Percentiles rank a stretch among this genome's conserved stretches.
These are phyloP conservation scores for Fragilariopsis cylindrus DNA, from an alignment of 108 stramenopile genomes.

Conservation along the genomic window DNA sequence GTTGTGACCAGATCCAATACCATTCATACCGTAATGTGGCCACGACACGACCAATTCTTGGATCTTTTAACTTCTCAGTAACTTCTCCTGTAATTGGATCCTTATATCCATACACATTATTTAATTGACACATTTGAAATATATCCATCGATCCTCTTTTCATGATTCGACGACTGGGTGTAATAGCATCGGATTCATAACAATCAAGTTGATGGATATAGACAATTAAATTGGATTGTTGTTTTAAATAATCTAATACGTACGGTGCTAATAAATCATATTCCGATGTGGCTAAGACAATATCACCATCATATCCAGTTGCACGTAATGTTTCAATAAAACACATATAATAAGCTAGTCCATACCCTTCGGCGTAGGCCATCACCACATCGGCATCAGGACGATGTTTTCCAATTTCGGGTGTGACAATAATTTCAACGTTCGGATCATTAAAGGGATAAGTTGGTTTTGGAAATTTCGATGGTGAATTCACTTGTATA, in stretches of 20 bases:
- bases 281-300: slow-evolving; percentile 68
- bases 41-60: slow-evolving; percentile 69
- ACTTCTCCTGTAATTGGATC: slow-evolving; percentile 25
- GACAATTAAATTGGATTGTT: slow-evolving; percentile 48
- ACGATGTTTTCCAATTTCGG: slow-evolving; percentile 48
- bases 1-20: slow-evolving; percentile 86
- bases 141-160: slow-evolving; percentile 37
- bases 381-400: slow-evolving; percentile 55
- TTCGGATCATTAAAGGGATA: neutral
- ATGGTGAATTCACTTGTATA: slow-evolving; percentile 34
- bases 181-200: slow-evolving; percentile 42
- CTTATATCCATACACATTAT: slow-evolving; percentile 38
- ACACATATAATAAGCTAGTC: slow-evolving; percentile 57
- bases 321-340: slow-evolving; percentile 68
- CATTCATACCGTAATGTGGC: slow-evolving; percentile 84
- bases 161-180: slow-evolving; percentile 37
- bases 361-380: slow-evolving; percentile 77
- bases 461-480: slow-evolving; percentile 20
- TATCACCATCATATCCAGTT: slow-evolving; percentile 72
- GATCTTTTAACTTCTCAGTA: slow-evolving; percentile 50
- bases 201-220: slow-evolving; percentile 68
- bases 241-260: slow-evolving; percentile 74
- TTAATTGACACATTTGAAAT: slow-evolving; percentile 46
- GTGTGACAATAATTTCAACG: neutral
- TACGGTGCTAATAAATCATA: slow-evolving; percentile 40